Base-by-base conservation (phyloP, 805 yeast genomes). In the Sugiyamaella smithiae region DNA sequence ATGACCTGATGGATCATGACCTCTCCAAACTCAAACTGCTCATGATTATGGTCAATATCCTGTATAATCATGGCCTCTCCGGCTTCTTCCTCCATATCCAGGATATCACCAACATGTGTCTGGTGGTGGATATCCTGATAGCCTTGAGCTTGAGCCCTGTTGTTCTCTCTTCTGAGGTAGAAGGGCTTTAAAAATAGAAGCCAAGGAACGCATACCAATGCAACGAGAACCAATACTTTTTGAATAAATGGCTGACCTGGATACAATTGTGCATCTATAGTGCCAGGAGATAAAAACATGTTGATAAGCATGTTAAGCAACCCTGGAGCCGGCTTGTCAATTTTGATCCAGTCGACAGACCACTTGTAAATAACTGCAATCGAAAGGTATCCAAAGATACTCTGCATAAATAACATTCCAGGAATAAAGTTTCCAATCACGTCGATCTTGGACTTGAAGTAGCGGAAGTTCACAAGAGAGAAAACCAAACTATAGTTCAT, bases 1-100 rank as follows among this genome's bases (percentile, higher is more conserved):
- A 91, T 91, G 16, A 91, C 96, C 70, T 91, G 99, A 65, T 91
- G 97, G 58, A 91, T 91, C 86, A 91, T 85, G 14, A 91, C 81
- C 62, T 91, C 99, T 38, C 97, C 96, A 63, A 91, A 86, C 53
- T 83, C 78, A 61, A 84, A 85, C 40, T 70, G 80, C 28, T 73
- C 78, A 55, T 74, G 77, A 25, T 61, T 63, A 29, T 59, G 63
- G 38, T 61, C 69, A 47, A 67, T 64, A 44, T 71, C 72, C 52
- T 55, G 66, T 46, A 54, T 62, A 45, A 55, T 61, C 63, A 45
- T 53, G 23, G 53, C 61, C 11, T 51, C 58, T 20, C 62, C 67
- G 5, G 64, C 67, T 29, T 64, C 69, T 12, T 57, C 65, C 32
- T 59, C 59, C 35, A 64, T 54, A 19, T 59, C 66, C 19, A 56